Percentiles rank a stretch among this genome's conserved stretches.
These are phyloP conservation scores for Tolypocladium ophioglossoides DNA, from an alignment of 2,329 filamentous ascomycete genomes.

Conservation along the genomic window DNA sequence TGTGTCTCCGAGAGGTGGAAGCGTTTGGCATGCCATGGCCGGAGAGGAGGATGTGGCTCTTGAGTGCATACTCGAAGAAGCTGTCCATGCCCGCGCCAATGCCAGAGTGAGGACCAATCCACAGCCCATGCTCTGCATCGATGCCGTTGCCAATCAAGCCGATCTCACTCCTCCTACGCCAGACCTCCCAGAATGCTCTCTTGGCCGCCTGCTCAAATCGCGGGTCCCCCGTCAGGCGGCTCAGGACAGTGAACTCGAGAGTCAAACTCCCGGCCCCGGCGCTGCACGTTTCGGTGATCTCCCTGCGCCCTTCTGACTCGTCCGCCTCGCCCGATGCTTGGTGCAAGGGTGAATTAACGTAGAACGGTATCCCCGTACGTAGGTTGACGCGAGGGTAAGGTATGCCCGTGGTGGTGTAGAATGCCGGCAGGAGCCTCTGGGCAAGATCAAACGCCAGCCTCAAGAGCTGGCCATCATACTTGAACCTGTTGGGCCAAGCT, in stretches of 20 bases:
- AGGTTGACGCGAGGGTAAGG: conserved; percentile 94
- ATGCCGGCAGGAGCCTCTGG: conserved; percentile 76
- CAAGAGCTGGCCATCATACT: conserved; percentile 82
- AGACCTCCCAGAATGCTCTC: conserved; percentile 94
- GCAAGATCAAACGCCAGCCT: conserved; percentile 82
- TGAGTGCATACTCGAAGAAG: conserved; percentile 97
- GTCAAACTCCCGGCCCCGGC: conserved; percentile 94
- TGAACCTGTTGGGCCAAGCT: conserved; percentile 63
- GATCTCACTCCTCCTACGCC: conserved; percentile 74
- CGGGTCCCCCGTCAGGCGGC: conserved; percentile 72
- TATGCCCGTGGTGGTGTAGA: conserved; percentile 81
- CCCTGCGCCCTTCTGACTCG: conserved; percentile 32
- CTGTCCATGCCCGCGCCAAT: conserved; percentile 96
- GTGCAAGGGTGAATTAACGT: conserved; percentile 74
- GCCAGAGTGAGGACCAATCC: conserved; percentile 82
- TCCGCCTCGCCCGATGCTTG: conserved; percentile 28
- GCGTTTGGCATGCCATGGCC: conserved; percentile 52
- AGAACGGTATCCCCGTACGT: conserved; percentile 83
- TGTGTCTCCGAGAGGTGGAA: conserved; percentile 27
- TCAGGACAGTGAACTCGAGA: conserved; percentile 85
- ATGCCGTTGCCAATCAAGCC: conserved; percentile 86
- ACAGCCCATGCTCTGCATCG: conserved; percentile 80
- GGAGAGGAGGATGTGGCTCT: conserved; percentile 83
- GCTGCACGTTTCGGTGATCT: conserved; percentile 93
- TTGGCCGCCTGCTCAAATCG: conserved; percentile 89